Evolutionary conservation across 139 green algal species (phyloP), one percentile per base, ranked within the genome.

Genomic region (Dunaliella primolecta): DNA sequence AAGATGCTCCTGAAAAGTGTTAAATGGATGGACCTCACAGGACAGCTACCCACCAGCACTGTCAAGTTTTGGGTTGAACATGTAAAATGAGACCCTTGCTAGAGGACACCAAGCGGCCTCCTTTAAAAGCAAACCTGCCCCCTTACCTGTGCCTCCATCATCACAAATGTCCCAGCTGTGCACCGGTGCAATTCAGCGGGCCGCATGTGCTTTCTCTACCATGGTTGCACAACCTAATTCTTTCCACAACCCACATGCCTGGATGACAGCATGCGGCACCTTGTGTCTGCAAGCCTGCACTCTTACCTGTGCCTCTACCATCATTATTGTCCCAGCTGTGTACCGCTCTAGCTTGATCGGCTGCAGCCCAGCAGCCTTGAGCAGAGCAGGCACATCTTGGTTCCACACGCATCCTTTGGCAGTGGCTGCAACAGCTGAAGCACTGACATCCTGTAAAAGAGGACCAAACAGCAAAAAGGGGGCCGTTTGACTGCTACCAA

Each of bases 401-500:
- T 94, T 93, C 93, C 93, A 95, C 1, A 89, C 88, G 85, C 92
- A 95, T 57, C 92, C 92, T 84, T 95, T 95, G 36, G 90, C 87
- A 25, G 88, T 89, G n/a, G 90, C 88, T 2, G 89, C 87, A 57
- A 95, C 92, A 0, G 89, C 55, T 0, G 75, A 32, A 3, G 85
- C 83, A 0, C 88, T 95, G 2, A 78, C 78, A 72, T 91, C 91
- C 87, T 93, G 88, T n/a, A 71, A 30, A 38, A 38, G 2, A 2
- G 7, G 2, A 35, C 35, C 23, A 81, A 1, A 29, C 3, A 38
- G n/a, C 35, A 56, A 29, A n/a, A 7, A 3, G 31, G 46, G 7
- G 32, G 30, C 2, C 38, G 46, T 32, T 15, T 3, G 38, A 32
- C 30, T 81, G 75, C 21, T 32, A 55, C 31, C 75, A 2, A 32